Conservation (phyloP, 2,329 filamentous ascomycete genomes). For the Hypoxylon rubiginosum region DNA sequence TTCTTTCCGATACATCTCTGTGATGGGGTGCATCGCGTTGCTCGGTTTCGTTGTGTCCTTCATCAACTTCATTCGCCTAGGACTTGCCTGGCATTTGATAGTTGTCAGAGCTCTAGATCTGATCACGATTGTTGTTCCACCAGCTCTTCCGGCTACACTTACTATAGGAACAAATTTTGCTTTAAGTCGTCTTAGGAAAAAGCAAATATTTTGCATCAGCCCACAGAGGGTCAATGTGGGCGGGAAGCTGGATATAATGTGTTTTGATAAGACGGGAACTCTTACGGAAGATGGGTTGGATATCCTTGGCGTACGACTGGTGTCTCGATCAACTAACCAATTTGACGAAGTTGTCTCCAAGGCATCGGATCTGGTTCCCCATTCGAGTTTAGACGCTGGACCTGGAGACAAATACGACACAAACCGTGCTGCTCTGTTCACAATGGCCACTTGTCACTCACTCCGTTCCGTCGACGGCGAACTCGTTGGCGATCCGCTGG, state of each 20-base stretch:
- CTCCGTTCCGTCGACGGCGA: slow-evolving; percentile 88
- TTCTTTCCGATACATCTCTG: slow-evolving; percentile 96
- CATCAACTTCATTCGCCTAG: slow-evolving; percentile 90
- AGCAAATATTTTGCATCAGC: slow-evolving; percentile 97
- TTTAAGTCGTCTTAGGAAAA: slow-evolving; percentile 84
- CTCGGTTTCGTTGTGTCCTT: slow-evolving; percentile 92
- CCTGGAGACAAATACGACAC: slow-evolving; percentile 53
- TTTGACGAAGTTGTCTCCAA: slow-evolving; percentile 84
- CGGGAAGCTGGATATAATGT: slow-evolving; percentile 95
- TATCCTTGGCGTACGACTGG: slow-evolving; percentile 87
- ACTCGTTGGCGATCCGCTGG: slow-evolving; percentile 91
- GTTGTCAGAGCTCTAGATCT: slow-evolving; percentile 92
- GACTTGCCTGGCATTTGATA: slow-evolving; percentile 89
- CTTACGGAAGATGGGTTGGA: slow-evolving; percentile 96
- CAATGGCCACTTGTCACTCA: slow-evolving; percentile 98
- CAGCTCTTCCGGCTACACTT: slow-evolving; percentile 91
- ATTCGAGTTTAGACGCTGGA: slow-evolving; percentile 48
- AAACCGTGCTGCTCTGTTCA: slow-evolving; percentile 79
- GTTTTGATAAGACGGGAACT: slow-evolving; percentile 99
- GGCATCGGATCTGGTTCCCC: slow-evolving; percentile 69
- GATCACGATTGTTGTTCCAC: slow-evolving; percentile 97
- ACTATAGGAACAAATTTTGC: slow-evolving; percentile 98
- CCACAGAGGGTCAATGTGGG: slow-evolving; percentile 97
- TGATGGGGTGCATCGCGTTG: slow-evolving; percentile 89
- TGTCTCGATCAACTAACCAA: slow-evolving; percentile 69